phyloP scores from a whole-genome alignment of 192 early-diverging fungal genomes.

The Mortierella claussenii region DNA sequence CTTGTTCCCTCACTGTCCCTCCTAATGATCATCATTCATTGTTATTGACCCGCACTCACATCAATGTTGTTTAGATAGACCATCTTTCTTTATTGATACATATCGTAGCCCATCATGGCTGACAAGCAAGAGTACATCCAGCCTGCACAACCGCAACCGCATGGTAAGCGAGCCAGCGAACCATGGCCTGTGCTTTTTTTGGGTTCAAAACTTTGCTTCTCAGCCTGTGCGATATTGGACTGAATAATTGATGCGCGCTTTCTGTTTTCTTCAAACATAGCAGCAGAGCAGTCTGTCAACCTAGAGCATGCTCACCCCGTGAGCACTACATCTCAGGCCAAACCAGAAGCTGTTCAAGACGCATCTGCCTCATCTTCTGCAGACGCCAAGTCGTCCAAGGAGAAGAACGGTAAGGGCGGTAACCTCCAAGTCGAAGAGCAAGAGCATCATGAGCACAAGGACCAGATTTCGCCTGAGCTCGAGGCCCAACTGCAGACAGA shows the following conservation, averaged over 20 bases:
- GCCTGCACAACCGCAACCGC: neutral
- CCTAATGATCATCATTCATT: no score
- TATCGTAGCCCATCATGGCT: neutral
- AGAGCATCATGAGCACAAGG: constrained; percentile 76
- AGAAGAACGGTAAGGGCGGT: constrained; percentile 12
- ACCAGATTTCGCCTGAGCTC: constrained; percentile 85
- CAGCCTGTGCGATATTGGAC: no score
- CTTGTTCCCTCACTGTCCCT: no score
- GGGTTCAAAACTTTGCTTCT: neutral
- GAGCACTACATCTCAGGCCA: neutral
- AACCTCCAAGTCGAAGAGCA: constrained; percentile 69
- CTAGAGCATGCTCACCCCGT: constrained; percentile 3
- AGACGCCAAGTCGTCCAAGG: neutral
- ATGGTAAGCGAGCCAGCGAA: neutral
- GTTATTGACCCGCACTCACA: no score
- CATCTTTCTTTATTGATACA: no score
- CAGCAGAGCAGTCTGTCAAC: neutral
- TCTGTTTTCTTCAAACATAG: neutral
- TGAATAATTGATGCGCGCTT: no score
- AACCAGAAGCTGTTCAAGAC: neutral
- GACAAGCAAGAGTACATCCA: constrained; percentile 11
- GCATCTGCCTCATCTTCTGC: neutral
- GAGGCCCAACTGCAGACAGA: constrained; percentile 86
- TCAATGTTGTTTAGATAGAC: no score
- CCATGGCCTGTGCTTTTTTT: neutral